These are phyloP conservation scores for Pelargonium nanum DNA, from an alignment of 345 rosid genomes.

Conservation along the genomic window DNA sequence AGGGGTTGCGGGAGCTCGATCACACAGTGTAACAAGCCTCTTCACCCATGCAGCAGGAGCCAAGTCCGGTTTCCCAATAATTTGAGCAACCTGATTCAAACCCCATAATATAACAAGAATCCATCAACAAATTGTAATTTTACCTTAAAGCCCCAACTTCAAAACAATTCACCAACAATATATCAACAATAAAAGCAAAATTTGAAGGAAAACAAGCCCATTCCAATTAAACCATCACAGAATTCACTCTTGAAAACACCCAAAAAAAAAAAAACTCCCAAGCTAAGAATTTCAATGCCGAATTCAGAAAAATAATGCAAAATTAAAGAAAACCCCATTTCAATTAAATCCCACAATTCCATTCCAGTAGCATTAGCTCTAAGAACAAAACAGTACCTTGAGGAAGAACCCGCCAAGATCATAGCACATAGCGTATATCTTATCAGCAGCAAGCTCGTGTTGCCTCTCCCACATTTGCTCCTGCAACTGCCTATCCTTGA, in stretches of 20 bases:
- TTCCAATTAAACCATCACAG: not conserved
- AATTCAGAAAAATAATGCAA: not conserved
- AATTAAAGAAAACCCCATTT: not conserved
- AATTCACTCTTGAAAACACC: not conserved
- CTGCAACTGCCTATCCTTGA: constrained; percentile 57
- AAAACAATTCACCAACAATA: not conserved
- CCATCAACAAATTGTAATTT: not conserved
- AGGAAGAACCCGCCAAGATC: constrained; percentile 96
- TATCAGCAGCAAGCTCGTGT: constrained; percentile 81
- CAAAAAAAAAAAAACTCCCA: not conserved
- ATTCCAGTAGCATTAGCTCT: no score
- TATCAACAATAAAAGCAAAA: no score
- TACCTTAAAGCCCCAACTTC: not conserved
- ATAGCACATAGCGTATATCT: constrained; percentile 68
- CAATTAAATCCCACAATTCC: not conserved
- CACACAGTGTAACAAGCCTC: constrained; percentile 78
- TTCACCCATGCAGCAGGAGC: constrained; percentile 92
- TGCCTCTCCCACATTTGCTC: constrained; percentile 87
- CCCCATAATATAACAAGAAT: not conserved
- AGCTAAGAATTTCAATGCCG: no score
- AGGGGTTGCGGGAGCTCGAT: constrained; percentile 80
- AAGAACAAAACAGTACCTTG: constrained; percentile 41
- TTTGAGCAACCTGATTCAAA: constrained; percentile 63
- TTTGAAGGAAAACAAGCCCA: not conserved
- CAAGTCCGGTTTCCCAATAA: constrained; percentile 82